Conservation (phyloP, 805 yeast genomes). For the Tetrapisispora pingtungensis region DNA sequence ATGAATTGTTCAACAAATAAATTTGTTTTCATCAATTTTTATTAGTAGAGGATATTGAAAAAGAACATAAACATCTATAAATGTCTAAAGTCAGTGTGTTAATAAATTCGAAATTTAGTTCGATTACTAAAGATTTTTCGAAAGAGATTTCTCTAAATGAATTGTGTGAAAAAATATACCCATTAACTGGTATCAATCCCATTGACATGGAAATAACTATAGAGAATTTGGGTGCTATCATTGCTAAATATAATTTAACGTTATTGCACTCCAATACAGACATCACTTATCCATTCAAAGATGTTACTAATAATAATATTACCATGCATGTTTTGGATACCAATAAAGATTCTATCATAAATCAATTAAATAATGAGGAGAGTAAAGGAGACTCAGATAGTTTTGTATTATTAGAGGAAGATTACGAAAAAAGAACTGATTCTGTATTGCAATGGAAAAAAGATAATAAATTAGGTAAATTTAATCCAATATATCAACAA, state of each 20-base stretch:
- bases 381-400: slow-evolving; percentile 5
- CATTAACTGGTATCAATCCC: slow-evolving; percentile 22
- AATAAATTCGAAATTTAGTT: slow-evolving; percentile 17
- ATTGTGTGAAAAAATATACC: slow-evolving; percentile 16
- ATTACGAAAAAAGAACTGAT: slow-evolving; percentile 44
- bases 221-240: background rate
- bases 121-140: slow-evolving; percentile 12
- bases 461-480: slow-evolving; percentile 58
- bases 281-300: background rate
- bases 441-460: slow-evolving; percentile 74
- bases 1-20: too few relatives aligned
- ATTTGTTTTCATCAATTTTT: too few relatives aligned
- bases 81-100: slow-evolving; percentile 1
- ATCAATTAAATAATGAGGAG: slow-evolving; percentile 24
- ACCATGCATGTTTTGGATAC: slow-evolving; percentile 43
- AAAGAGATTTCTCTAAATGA: slow-evolving; percentile 9
- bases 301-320: background rate
- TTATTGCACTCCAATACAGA: background rate
- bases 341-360: slow-evolving; percentile 43
- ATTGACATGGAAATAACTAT: slow-evolving; percentile 18
- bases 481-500: slow-evolving; percentile 41
- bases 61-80: too few relatives aligned
- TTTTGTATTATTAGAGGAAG: slow-evolving; percentile 21
- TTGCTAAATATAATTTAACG: background rate
- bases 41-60: too few relatives aligned